phyloP scores from a whole-genome alignment of 148 eudicot genomes.

The Mesembryanthemum crystallinum region DNA sequence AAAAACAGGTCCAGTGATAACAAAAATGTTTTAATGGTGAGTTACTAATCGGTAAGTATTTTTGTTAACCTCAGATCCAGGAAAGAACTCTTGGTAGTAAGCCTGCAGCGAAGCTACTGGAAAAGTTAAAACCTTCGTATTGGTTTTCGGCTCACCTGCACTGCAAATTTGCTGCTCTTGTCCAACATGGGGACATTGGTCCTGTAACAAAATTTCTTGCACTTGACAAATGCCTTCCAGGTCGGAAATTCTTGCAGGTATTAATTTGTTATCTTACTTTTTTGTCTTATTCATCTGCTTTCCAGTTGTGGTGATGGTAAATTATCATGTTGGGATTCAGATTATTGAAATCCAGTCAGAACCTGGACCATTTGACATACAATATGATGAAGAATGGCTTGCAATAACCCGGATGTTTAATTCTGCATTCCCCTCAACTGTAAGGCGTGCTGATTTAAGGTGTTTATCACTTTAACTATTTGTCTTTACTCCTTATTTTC shows the following conservation, averaged over 20 bases:
- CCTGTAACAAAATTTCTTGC: conserved; percentile 89
- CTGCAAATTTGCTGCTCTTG: conserved; percentile 88
- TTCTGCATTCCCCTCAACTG: conserved; percentile 53
- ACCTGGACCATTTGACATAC: conserved; percentile 80
- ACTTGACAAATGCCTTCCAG: conserved; percentile 93
- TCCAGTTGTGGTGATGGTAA: conserved; percentile 7
- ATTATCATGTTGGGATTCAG: conserved; percentile 32
- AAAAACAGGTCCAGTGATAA: neutral
- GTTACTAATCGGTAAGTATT: neutral
- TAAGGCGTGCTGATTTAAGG: conserved; percentile 53
- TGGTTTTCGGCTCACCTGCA: conserved; percentile 99
- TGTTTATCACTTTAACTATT: conserved; percentile 25
- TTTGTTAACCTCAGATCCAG: conserved; percentile 54
- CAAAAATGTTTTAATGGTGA: neutral
- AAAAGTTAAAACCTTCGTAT: conserved; percentile 75
- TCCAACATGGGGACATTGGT: conserved; percentile 74
- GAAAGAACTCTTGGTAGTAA: conserved; percentile 77
- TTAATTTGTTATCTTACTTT: conserved; percentile 5
- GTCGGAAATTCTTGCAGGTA: conserved; percentile 87
- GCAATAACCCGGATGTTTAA: conserved; percentile 71
- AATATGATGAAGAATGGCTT: conserved; percentile 98
- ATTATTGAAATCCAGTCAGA: conserved; percentile 74
- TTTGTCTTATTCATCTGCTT: conserved; percentile 7
- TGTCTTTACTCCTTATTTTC: conserved; percentile 2
- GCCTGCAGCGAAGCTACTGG: conserved; percentile 84